Evolutionary conservation across 78 protist genomes (phyloP).

Genomic region (Planoprotostelium fungivorum): DNA sequence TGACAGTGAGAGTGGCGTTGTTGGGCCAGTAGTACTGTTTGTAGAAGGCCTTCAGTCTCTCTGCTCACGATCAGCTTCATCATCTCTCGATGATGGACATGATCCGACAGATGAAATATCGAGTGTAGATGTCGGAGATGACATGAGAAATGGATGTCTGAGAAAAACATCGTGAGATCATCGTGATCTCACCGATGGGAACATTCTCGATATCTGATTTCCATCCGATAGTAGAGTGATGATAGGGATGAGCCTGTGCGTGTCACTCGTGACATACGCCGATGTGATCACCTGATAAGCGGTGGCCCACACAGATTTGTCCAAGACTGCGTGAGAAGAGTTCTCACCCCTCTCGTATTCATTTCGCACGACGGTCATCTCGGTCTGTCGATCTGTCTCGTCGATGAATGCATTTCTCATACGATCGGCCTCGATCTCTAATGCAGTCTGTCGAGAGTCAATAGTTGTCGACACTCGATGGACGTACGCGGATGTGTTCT

Average conservation of each 20-base stretch:
- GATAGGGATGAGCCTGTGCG: not conserved
- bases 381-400: slow-evolving; percentile 1
- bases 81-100: not conserved
- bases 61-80: not conserved
- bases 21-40: slow-evolving; percentile 8
- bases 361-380: slow-evolving; percentile 13
- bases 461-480: not conserved
- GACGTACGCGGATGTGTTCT: not conserved
- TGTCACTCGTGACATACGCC: not conserved
- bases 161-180: too few relatives aligned
- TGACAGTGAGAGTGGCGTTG: slow-evolving; percentile 7
- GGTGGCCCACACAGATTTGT: slow-evolving; percentile 1
- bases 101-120: too few relatives aligned
- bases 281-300: not conserved
- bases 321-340: not conserved
- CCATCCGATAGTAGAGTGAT: slow-evolving; percentile 13
- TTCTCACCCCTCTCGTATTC: not conserved
- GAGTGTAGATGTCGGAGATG: too few relatives aligned
- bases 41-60: slow-evolving; percentile 8
- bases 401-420: not conserved
- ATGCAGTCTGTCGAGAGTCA: not conserved
- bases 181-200: not conserved
- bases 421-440: slow-evolving; percentile 9
- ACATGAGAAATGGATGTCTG: too few relatives aligned
- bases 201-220: slow-evolving; percentile 10